Conservation (phyloP, 805 yeast species). For the Cyberlindnera samutprakarnensis region DNA sequence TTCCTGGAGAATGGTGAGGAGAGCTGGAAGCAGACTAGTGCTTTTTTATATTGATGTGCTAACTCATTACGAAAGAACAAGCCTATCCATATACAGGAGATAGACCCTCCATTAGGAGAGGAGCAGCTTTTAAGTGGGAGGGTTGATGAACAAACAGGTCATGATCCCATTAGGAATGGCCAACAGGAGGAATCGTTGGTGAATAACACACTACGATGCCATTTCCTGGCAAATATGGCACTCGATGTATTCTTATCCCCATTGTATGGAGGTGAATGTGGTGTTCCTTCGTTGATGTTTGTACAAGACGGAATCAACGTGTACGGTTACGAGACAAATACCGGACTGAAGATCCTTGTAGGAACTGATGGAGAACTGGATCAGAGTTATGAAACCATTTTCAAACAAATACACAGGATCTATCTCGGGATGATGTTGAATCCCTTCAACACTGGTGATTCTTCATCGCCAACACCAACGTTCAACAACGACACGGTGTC, state of each 20-base stretch:
- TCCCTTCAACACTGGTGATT: conserved; percentile 40
- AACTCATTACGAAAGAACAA: too few relatives aligned
- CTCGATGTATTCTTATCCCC: conserved; percentile 58
- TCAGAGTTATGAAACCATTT: conserved; percentile 18
- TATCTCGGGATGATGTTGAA: conserved; percentile 53
- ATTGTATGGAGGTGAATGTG: conserved; percentile 31
- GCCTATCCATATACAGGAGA: conserved; percentile 51
- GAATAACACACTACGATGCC: conserved; percentile 39
- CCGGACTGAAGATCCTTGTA: conserved; percentile 58
- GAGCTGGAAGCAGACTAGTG: too few relatives aligned
- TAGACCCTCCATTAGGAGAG: conserved; percentile 27
- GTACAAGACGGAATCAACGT: conserved; percentile 62
- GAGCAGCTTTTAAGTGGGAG: conserved; percentile 7
- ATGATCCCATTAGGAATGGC: neutral
- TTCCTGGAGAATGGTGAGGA: too few relatives aligned
- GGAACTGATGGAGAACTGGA: conserved; percentile 38
- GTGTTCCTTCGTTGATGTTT: conserved; percentile 38
- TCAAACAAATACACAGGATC: conserved; percentile 41
- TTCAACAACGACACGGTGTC: conserved; percentile 3
- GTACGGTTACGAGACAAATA: conserved; percentile 61
- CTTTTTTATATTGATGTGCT: too few relatives aligned
- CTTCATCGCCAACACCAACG: too few relatives aligned
- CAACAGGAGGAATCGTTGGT: neutral
- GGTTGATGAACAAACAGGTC: conserved; percentile 6
- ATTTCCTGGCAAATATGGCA: conserved; percentile 71